These are phyloP conservation scores for Serpula lacrymans DNA, from an alignment of 768 basidiomycete genomes.

Conservation along the genomic window DNA sequence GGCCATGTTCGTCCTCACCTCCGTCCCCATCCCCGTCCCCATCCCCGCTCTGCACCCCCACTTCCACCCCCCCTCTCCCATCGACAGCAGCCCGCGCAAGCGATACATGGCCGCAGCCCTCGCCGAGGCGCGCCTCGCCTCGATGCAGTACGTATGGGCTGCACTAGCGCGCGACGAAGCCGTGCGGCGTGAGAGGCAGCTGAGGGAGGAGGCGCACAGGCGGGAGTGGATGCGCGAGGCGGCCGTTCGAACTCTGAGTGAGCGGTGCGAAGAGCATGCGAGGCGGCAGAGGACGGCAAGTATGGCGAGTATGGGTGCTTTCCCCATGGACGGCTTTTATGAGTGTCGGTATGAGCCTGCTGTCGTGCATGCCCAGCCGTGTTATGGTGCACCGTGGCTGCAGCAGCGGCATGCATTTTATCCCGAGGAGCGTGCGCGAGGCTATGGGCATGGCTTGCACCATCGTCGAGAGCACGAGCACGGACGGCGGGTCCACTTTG, in stretches of 20 bases:
- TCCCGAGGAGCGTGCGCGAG: not conserved
- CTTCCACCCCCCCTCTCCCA: not conserved
- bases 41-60: not conserved
- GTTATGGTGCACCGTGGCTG: too few species aligned
- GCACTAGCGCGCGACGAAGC: too few species aligned
- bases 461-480: not conserved
- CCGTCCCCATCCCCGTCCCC: slow-evolving; percentile 5
- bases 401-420: too few species aligned
- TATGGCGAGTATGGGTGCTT: not conserved
- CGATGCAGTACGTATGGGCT: slow-evolving; percentile 28
- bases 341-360: too few species aligned
- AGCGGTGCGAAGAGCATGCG: not conserved
- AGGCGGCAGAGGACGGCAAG: too few species aligned
- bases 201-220: too few species aligned
- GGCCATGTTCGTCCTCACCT: slow-evolving; percentile 11
- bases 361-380: too few species aligned
- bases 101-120: slow-evolving; percentile 36
- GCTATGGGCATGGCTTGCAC: slow-evolving; percentile 1
- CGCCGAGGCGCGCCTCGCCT: slow-evolving; percentile 34
- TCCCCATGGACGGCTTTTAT: not conserved
- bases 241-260: not conserved
- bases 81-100: slow-evolving; percentile 22
- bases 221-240: not conserved
- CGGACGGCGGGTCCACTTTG: slow-evolving; percentile 5
- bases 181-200: too few species aligned